phyloP scores from a whole-genome alignment of 139 green algal genomes.

The Tetraselmis chui region DNA sequence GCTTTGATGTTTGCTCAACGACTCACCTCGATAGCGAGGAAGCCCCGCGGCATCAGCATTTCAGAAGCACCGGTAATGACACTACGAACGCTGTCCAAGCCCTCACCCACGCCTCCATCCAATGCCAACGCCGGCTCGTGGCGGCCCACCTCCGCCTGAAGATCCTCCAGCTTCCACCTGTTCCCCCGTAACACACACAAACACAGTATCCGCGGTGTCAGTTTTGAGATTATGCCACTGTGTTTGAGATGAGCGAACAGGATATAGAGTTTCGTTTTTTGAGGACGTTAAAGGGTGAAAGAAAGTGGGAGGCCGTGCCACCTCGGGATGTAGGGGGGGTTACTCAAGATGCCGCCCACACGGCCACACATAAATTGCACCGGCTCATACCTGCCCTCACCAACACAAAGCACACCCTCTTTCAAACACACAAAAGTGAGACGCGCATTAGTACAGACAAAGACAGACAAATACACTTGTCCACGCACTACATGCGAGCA shows the following conservation, averaged over 20 bases:
- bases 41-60: conserved; percentile 46
- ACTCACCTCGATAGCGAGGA: conserved; percentile 59
- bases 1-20: no score
- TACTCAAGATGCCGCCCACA: conserved; percentile 79
- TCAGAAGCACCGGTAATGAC: conserved; percentile 32
- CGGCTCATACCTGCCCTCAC: neutral
- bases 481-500: no score
- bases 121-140: conserved; percentile 81
- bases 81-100: conserved; percentile 47
- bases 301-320: conserved; percentile 51
- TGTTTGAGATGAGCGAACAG: no score
- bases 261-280: no score
- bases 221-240: no score
- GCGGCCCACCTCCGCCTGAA: conserved; percentile 60
- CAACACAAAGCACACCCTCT: no score
- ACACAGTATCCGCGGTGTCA: no score
- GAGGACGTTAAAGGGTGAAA: no score
- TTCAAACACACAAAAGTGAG: no score
- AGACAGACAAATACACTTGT: no score
- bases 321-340: conserved; percentile 90
- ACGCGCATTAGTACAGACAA: no score
- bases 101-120: conserved; percentile 63
- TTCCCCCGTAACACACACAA: no score
- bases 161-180: neutral
- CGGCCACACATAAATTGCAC: conserved; percentile 12